Base-by-base conservation (phyloP, 768 basidiomycete species). In the Suillus subluteus region DNA sequence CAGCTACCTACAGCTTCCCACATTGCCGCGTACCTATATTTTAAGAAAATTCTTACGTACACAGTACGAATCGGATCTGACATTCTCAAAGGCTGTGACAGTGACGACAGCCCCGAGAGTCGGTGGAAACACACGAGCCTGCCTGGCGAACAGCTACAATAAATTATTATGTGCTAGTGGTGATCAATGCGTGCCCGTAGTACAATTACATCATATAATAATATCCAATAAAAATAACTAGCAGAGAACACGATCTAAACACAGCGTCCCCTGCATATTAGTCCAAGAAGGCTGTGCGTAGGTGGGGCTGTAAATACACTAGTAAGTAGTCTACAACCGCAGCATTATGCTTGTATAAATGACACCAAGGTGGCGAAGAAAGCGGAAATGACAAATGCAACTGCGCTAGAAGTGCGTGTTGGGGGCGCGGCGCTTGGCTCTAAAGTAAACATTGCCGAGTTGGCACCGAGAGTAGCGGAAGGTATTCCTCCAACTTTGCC, bases 401-500 rank as follows among this genome's bases (percentile, higher is more conserved):
- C 26, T 30, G 23, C 30, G 43, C 55, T 37, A 18, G 58, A 46
- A 0, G 46, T 55, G 50, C 65, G 66, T 64, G 67, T 46, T 40
- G 32, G 26, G 16, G 62, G 63, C 54, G 76, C 72, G 65, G 62
- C 59, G n/a, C 48, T 66, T 18, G 67, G 26, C 23, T 68, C 71
- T 38, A 66, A 59, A 0, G 74, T 64, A 43, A 21, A 61, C 26
- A 16, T 30, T 32, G 70, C 68, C 32, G 44, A 55, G 18, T n/a
- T 66, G 1, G 69, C 59, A 37, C 75, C 75, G 26, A 78, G 26
- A 3, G 74, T 75, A 16, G 67, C 67, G 4, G 62, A 71, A 18
- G 75, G 75, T 3, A 78, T 59, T 9, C 46, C 38, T 35, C 67
- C 73, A 61, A 66, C 43, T n/a, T 62, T 38, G 5, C 73, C 75